Conservation (phyloP, 257 asterid genomes). For the Striga asiatica region DNA sequence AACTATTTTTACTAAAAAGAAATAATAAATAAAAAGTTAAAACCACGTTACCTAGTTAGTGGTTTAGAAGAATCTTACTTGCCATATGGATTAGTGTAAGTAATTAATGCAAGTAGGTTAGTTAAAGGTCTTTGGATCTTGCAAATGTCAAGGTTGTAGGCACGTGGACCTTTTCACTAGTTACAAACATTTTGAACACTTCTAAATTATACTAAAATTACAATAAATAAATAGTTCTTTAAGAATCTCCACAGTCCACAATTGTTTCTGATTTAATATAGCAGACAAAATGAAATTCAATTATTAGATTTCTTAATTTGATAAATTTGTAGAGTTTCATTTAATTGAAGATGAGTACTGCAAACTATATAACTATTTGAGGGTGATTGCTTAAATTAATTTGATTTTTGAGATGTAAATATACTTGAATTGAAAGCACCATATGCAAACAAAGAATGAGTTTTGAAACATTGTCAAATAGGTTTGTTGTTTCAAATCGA, state of each 20-base stretch:
- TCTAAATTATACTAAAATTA: not conserved
- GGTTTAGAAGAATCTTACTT: constrained; percentile 7
- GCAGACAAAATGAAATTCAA: no score
- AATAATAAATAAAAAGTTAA: no score
- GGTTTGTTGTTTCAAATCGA: no score
- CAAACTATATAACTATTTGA: not conserved
- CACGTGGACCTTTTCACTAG: constrained; percentile 16
- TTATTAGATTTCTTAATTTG: no score
- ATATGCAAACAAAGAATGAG: no score
- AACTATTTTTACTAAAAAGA: no score
- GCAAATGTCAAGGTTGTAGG: constrained; percentile 12
- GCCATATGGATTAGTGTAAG: not conserved
- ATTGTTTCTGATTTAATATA: not conserved
- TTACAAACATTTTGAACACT: not conserved
- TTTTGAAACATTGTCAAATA: no score
- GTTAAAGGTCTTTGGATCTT: constrained; percentile 9
- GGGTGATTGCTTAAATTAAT: no score
- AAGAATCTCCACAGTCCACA: not conserved
- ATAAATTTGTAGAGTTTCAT: no score
- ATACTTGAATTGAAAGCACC: no score
- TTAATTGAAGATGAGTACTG: not conserved
- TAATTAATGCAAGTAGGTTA: constrained; percentile 2
- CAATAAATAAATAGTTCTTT: not conserved
- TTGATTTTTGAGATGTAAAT: no score
- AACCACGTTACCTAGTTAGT: not conserved